Base-by-base conservation (phyloP, 345 rosid species). In the Brassica rapa region DNA sequence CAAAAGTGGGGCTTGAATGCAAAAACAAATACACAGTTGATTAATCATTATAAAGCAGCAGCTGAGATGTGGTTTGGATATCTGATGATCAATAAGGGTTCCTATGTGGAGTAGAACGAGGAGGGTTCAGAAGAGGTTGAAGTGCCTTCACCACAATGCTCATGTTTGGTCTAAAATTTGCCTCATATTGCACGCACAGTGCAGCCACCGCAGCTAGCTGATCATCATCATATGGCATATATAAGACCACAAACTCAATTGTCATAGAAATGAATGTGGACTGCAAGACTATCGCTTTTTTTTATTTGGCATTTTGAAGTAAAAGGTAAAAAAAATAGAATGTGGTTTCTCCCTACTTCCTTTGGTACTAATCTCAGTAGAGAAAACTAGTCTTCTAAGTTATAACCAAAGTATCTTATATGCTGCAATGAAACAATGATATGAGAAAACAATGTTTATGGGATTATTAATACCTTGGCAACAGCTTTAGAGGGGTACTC, bases 161-260 rank as follows among this genome's bases (percentile, higher is more conserved):
- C 91, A 91, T 89, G 77, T 87, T 91, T 57, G 97, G 97, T 62
- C 92, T 83, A 72, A 91, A 88, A 80, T 91, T 90, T 41, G 94
- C 88, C 85, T 91, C 94, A 27, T 89, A 89, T 66, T 91, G 94
- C 71, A 91, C 85, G 23, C 93, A 91, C 33, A 88, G 78, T 29
- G 93, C 97, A 71, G 91, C 91, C 60, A 89, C 97, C 0, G 93
- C 94, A 35, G 97, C 91, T 80, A 89, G 41, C 94, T 91, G 88
- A 70, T 82, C 57, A 71, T 60, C 71, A 72, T 49, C 51, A 55
- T 23, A 66, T 14, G 56, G 21, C 56, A 51, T n/a, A 70, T 24
- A 55, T 24, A 2, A 27, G 46, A 32, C 39, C 27, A 51, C 56
- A 80, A 66, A 62, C 23, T 61, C 12, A 16, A 16, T 3, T 16